Evolutionary conservation across 495 filamentous ascomycete species (phyloP), one percentile per base, ranked within the genome.

Genomic region (Tuber magnatum): DNA sequence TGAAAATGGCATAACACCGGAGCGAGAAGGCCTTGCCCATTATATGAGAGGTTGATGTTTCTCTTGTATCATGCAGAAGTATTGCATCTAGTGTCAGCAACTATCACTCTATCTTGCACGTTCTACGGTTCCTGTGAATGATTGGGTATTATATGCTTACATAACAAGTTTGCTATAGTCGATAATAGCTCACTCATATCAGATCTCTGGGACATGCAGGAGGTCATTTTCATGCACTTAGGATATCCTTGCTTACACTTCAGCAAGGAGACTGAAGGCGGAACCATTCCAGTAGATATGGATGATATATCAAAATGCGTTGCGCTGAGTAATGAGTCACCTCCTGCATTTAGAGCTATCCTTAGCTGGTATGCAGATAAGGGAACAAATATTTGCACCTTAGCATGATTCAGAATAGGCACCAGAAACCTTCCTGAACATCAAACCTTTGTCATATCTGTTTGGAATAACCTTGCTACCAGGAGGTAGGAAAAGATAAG

Each of bases 161-260:
- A 4, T 3, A 73, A 80, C 51, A 44, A 75, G 48, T 75, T 78
- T 51, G 76, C 83, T 76, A 78, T 83, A 77, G 78, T 76, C 77
- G 69, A 84, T 73, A 75, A 85, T 78, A 84, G 88, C 79, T 83
- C 83, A 7, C 71, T 84, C 5, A 84, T 96, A 46, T 90, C 92
- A 1, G 93, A 95, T 79, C 84, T 92, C 2, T 91, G 94, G 73
- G 82, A 89, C 6, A 85, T 94, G 44, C 90, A 94, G 65, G 94
- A 98, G 78, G 86, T 89, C 1, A 85, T 97, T 1, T 94, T 92
- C 77, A 94, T 97, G 93, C 87, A 97, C 0, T 87, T 88, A 44
- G 94, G 93, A 0, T 84, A 97, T 32, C 88, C 90, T 48, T 96
- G 92, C 0, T 90, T 88, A 38, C 82, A 97, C 9, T 97, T 92